Conservation (phyloP, 345 rosid species). For the Xanthoceras sorbifolium region DNA sequence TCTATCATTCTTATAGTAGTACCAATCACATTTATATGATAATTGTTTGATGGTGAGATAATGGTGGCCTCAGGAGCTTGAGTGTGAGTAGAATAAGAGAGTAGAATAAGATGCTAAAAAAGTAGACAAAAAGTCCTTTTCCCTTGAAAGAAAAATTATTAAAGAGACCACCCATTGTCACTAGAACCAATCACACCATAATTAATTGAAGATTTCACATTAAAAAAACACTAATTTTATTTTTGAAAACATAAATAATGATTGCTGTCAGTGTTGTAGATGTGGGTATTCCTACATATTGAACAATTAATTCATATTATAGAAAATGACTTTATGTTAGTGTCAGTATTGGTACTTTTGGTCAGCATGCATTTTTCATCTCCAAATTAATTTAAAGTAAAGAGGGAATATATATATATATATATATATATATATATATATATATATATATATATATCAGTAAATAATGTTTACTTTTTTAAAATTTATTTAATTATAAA, state of each 20-base stretch:
- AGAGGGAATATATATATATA: neutral
- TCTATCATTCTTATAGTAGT: no score
- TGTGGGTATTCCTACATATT: constrained; percentile 19
- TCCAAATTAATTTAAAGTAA: neutral
- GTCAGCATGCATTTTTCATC: neutral
- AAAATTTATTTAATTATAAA: no score
- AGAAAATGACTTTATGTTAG: neutral
- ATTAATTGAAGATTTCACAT: neutral
- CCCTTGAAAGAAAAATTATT: neutral
- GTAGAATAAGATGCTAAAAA: neutral
- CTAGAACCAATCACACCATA: constrained; percentile 6
- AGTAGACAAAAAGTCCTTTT: constrained; percentile 11
- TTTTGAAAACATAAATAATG: neutral
- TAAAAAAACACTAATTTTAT: neutral
- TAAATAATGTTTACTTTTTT: no score
- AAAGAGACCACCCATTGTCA: neutral
- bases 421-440: no score
- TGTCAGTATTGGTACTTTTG: neutral
- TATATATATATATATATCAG: no score
- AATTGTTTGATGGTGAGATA: neutral
- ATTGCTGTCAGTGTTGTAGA: constrained; percentile 16
- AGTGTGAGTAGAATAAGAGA: neutral
- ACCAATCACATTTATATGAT: no score
- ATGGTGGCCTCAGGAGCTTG: neutral
- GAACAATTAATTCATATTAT: constrained; percentile 1